These are phyloP conservation scores for Ophiostoma sp. DNA, from an alignment of 2,329 filamentous ascomycete genomes.

Conservation along the genomic window DNA sequence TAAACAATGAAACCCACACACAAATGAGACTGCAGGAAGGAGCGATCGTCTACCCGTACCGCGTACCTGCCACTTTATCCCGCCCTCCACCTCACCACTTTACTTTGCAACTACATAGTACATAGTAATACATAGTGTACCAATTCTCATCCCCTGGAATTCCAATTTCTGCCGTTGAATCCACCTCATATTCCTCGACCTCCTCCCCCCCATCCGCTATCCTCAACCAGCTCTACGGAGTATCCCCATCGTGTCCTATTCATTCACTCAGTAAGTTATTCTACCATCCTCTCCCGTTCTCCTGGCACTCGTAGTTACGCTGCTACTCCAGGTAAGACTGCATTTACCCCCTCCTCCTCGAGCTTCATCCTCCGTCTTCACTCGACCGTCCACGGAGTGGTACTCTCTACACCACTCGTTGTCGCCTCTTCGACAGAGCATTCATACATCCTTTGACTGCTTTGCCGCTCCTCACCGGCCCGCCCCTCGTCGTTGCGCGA, in stretches of 20 bases:
- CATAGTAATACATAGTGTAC: background rate
- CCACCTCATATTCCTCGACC: background rate
- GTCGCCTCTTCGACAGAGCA: background rate
- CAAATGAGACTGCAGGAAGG: conserved; percentile 13
- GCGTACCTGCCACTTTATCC: background rate
- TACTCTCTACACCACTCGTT: background rate
- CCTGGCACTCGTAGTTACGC: background rate
- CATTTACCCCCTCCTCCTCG: background rate
- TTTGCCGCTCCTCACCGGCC: conserved; percentile 12
- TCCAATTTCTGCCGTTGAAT: background rate
- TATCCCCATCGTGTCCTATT: background rate
- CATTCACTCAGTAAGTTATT: background rate
- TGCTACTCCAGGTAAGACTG: background rate
- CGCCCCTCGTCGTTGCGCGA: conserved; percentile 7
- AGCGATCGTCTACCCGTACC: background rate
- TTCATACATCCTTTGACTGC: background rate
- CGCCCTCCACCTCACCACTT: background rate
- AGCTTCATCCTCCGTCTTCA: background rate
- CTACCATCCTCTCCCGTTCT: background rate
- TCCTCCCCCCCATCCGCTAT: background rate
- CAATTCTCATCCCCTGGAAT: conserved; percentile 9
- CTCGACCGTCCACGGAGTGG: background rate
- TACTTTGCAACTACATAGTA: background rate
- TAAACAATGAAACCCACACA: conserved; percentile 20
- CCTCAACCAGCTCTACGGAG: background rate